Evolutionary conservation across 768 basidiomycete species (phyloP).

Genomic region (Thelephora aurantiotincta): DNA sequence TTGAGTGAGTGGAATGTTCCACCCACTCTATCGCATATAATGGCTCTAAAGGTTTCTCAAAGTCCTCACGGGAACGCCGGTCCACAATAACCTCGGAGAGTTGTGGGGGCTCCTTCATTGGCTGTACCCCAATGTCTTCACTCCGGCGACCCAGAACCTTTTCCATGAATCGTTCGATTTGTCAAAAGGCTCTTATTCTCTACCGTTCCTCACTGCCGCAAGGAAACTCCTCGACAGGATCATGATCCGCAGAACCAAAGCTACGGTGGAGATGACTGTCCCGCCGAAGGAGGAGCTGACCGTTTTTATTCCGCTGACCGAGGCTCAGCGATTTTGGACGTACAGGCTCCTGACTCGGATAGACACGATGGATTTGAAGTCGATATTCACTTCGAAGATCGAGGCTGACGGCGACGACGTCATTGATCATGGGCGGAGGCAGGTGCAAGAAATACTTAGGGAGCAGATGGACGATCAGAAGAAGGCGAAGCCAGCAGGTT

Average conservation of each 20-base stretch:
- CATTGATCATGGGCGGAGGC: constrained; percentile 22
- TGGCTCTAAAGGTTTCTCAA: not conserved
- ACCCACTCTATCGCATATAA: not conserved
- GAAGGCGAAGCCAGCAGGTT: constrained; percentile 8
- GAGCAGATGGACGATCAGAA: constrained; percentile 20
- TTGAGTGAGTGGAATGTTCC: constrained; percentile 24
- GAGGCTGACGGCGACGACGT: constrained; percentile 15
- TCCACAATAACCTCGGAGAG: constrained; percentile 52
- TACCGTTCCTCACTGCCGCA: constrained; percentile 32
- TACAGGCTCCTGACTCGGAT: constrained; percentile 38
- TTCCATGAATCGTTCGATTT: constrained; percentile 44
- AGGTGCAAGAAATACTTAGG: constrained; percentile 25
- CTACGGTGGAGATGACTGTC: constrained; percentile 30
- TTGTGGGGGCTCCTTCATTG: constrained; percentile 42
- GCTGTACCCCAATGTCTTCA: constrained; percentile 43
- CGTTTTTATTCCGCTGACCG: constrained; percentile 41
- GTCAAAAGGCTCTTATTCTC: constrained; percentile 33
- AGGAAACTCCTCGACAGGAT: constrained; percentile 33
- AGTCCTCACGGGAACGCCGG: constrained; percentile 64
- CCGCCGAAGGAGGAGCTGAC: constrained; percentile 46
- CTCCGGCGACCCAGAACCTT: constrained; percentile 25
- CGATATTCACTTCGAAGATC: constrained; percentile 27
- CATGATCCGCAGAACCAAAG: constrained; percentile 52
- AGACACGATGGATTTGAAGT: constrained; percentile 30
- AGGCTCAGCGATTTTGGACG: constrained; percentile 50